Evolutionary conservation across 148 eudicot species (phyloP).

Genomic region (Simmondsia chinensis): DNA sequence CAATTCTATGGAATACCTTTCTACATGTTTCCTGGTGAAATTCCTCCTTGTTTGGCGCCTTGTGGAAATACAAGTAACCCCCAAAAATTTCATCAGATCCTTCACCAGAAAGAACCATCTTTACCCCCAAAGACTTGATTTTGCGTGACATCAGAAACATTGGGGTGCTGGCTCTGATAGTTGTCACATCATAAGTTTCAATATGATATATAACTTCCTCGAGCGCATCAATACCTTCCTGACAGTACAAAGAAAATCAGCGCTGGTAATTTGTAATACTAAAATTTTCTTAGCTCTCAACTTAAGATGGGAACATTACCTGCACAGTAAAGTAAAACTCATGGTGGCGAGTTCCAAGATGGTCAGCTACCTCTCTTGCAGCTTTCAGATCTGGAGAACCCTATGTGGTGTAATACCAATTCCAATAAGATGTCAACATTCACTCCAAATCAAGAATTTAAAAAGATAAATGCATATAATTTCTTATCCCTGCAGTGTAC

Average conservation of each 20-base stretch:
- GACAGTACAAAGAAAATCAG: slow-evolving; percentile 15
- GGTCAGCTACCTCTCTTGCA: slow-evolving; percentile 92
- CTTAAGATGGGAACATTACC: slow-evolving; percentile 25
- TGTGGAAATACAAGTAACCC: slow-evolving; percentile 92
- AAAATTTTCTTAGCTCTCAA: neutral
- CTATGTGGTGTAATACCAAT: no score
- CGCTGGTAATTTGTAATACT: no score
- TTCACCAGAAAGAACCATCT: slow-evolving; percentile 98
- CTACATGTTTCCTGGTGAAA: slow-evolving; percentile 89
- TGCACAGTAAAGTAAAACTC: slow-evolving; percentile 94
- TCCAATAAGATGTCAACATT: no score
- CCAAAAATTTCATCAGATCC: slow-evolving; percentile 99
- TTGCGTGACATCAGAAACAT: slow-evolving; percentile 98
- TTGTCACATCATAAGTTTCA: slow-evolving; percentile 95
- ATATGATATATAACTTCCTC: slow-evolving; percentile 93
- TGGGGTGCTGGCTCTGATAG: slow-evolving; percentile 92
- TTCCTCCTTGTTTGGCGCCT: slow-evolving; percentile 97
- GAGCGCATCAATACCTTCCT: slow-evolving; percentile 97
- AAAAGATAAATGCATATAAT: no score
- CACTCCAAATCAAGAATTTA: no score
- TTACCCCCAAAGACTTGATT: slow-evolving; percentile 91
- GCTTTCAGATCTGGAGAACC: slow-evolving; percentile 97
- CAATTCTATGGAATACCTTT: slow-evolving; percentile 41
- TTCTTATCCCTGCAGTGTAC: no score
- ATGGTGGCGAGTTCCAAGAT: slow-evolving; percentile 90